These are phyloP conservation scores for Aspergillus viridinutans DNA, from an alignment of 2,329 filamentous ascomycete species.

Conservation along the genomic window DNA sequence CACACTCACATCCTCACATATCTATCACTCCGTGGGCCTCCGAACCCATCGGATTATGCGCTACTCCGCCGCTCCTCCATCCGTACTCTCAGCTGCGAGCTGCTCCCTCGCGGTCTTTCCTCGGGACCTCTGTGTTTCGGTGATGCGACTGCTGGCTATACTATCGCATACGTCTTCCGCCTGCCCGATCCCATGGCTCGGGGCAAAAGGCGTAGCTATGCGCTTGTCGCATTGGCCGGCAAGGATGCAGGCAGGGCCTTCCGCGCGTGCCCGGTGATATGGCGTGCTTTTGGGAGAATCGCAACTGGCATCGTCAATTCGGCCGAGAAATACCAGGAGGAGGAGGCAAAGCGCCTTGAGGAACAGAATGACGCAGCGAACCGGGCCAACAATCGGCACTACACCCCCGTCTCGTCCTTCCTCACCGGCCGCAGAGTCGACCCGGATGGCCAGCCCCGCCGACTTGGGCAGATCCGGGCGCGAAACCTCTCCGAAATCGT, in stretches of 20 bases:
- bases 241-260: conserved; percentile 48
- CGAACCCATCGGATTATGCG: conserved; percentile 51
- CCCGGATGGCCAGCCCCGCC: conserved; percentile 52
- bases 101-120: conserved; percentile 52
- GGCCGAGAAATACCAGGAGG: conserved; percentile 44
- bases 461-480: conserved; percentile 51
- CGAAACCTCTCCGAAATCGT: conserved; percentile 57
- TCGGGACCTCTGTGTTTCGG: conserved; percentile 58
- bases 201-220: conserved; percentile 54
- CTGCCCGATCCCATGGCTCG: conserved; percentile 56
- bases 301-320: conserved; percentile 49
- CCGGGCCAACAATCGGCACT: conserved; percentile 36
- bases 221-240: conserved; percentile 54
- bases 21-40: conserved; percentile 54
- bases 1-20: conserved; percentile 57
- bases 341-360: conserved; percentile 42
- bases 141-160: conserved; percentile 53
- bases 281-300: conserved; percentile 52
- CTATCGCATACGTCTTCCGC: conserved; percentile 57
- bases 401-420: conserved; percentile 56
- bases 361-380: conserved; percentile 28
- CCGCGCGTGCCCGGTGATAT: conserved; percentile 46
- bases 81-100: conserved; percentile 55
- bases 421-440: conserved; percentile 54
- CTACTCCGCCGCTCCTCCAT: conserved; percentile 55